Evolutionary conservation across 495 filamentous ascomycete genomes (phyloP).

Genomic region (Tuber microsphaerosporum): DNA sequence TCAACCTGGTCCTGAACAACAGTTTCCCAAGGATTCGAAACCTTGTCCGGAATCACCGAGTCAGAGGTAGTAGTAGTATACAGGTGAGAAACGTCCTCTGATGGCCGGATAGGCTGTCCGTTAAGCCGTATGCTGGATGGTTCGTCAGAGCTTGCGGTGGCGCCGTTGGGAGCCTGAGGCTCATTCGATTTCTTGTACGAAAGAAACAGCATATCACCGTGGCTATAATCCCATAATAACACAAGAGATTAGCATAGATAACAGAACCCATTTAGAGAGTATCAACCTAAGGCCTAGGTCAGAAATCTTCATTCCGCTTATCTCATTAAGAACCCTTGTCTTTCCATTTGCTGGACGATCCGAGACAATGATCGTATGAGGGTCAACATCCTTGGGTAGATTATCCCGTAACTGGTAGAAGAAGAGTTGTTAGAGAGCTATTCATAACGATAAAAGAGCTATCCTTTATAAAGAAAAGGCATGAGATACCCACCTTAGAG

Average conservation of each 20-base stretch:
- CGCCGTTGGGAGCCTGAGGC: slow-evolving; percentile 33
- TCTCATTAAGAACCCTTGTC: slow-evolving; percentile 58
- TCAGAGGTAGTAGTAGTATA: slow-evolving; percentile 51
- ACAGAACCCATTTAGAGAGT: slow-evolving; percentile 32
- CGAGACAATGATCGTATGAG: slow-evolving; percentile 68
- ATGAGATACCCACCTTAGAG: slow-evolving; percentile 44
- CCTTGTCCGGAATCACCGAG: slow-evolving; percentile 35
- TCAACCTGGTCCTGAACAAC: slow-evolving; percentile 82
- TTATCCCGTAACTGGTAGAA: slow-evolving; percentile 53
- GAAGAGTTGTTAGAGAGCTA: slow-evolving; percentile 9
- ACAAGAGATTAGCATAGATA: slow-evolving; percentile 10
- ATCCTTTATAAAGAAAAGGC: not conserved
- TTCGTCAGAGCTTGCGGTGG: slow-evolving; percentile 36
- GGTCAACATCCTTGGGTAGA: slow-evolving; percentile 62
- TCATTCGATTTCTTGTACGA: slow-evolving; percentile 56
- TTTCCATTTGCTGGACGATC: slow-evolving; percentile 72
- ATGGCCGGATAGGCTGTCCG: slow-evolving; percentile 64
- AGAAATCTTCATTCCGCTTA: slow-evolving; percentile 46
- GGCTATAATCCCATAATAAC: slow-evolving; percentile 48
- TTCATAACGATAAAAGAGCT: not conserved
- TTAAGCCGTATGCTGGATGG: slow-evolving; percentile 54
- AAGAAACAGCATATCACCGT: slow-evolving; percentile 85
- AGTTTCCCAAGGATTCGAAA: slow-evolving; percentile 85
- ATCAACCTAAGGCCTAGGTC: slow-evolving; percentile 61
- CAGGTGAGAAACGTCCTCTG: slow-evolving; percentile 59